phyloP scores from a whole-genome alignment of 768 basidiomycete genomes.

The Amanita exitialis region DNA sequence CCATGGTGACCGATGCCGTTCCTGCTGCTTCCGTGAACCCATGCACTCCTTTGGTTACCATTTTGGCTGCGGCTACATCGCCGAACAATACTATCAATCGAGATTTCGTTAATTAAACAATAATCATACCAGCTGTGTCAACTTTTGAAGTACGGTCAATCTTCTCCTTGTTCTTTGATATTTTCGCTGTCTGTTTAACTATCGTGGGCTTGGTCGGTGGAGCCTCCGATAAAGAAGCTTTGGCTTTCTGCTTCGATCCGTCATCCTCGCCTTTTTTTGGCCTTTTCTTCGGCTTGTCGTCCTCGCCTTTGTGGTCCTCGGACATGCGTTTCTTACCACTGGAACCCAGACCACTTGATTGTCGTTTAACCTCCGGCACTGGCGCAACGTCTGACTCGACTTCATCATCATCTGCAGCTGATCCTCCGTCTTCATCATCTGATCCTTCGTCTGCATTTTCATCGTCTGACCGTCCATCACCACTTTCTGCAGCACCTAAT shows the following conservation, averaged over 20 bases:
- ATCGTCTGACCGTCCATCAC: slow-evolving; percentile 7
- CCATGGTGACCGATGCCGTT: slow-evolving; percentile 20
- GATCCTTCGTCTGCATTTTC: neutral
- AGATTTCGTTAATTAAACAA: neutral
- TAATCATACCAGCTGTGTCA: neutral
- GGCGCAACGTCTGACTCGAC: slow-evolving; percentile 6
- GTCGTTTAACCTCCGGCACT: neutral
- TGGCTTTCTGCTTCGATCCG: neutral
- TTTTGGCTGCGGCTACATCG: neutral
- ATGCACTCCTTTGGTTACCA: neutral
- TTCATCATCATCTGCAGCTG: slow-evolving; percentile 7
- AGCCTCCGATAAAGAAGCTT: neutral
- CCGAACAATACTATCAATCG: neutral
- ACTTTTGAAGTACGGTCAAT: neutral
- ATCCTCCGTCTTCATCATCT: too few species aligned
- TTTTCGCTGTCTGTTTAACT: neutral
- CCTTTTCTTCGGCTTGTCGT: slow-evolving; percentile 36
- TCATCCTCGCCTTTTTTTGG: slow-evolving; percentile 15
- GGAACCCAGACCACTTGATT: slow-evolving; percentile 10
- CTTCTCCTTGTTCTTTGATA: neutral
- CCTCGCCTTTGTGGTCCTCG: slow-evolving; percentile 23
- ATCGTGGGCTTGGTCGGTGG: neutral
- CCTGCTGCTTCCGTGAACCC: neutral
- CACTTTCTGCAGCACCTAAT: slow-evolving; percentile 2
- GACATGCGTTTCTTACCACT: slow-evolving; percentile 28